These are phyloP conservation scores for Bryoglossum gracile DNA, from an alignment of 495 filamentous ascomycete species.

Conservation along the genomic window DNA sequence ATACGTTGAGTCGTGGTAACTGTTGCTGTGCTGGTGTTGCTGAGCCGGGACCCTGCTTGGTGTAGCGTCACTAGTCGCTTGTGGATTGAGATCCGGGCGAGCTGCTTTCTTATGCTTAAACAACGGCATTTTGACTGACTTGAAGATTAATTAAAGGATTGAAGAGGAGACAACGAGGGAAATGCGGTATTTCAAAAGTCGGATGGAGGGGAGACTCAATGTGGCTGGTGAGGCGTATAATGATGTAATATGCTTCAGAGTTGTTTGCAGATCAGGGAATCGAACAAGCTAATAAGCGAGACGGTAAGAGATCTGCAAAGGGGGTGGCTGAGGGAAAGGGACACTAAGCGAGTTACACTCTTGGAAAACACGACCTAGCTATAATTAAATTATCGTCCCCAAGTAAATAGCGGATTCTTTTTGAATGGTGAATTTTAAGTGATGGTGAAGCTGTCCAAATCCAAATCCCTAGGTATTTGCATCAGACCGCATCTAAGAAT, in stretches of 20 bases:
- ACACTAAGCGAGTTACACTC: too few relatives aligned
- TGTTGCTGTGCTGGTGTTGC: slow-evolving; percentile 10
- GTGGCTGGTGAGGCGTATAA: background rate
- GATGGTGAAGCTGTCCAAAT: too few relatives aligned
- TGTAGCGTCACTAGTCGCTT: background rate
- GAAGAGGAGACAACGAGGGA: background rate
- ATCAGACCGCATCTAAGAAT: too few relatives aligned
- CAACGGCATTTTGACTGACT: background rate
- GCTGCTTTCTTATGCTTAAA: background rate
- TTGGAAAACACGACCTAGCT: too few relatives aligned
- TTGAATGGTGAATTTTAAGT: too few relatives aligned
- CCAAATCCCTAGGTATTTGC: too few relatives aligned
- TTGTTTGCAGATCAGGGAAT: background rate
- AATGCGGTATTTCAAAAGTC: background rate
- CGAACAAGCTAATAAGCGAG: too few relatives aligned
- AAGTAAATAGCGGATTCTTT: too few relatives aligned
- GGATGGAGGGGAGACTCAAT: background rate
- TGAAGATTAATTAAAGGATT: background rate
- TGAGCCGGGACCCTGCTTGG: background rate
- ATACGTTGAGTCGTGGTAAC: slow-evolving; percentile 17
- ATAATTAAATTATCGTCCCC: too few relatives aligned
- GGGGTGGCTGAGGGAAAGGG: too few relatives aligned
- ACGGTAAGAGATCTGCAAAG: too few relatives aligned
- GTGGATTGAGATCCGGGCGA: background rate
- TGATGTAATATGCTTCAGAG: background rate